phyloP scores from a whole-genome alignment of 108 stramenopile genomes.

The Seminavis robusta region DNA sequence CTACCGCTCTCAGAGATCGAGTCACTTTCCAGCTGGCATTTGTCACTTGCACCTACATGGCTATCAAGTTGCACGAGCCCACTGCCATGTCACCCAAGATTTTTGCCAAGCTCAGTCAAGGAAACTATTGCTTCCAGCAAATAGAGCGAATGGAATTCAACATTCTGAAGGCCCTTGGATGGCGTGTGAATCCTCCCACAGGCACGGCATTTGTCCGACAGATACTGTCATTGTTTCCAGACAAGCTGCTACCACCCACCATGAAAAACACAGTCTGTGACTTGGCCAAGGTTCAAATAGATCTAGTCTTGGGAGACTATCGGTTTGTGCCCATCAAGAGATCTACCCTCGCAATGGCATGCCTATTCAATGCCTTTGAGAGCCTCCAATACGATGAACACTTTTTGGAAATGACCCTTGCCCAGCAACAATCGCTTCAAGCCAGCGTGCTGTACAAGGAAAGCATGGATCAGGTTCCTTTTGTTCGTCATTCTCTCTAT shows the following conservation, averaged over 20 bases:
- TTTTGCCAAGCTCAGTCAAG: constrained; percentile 55
- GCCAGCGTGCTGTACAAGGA: too few relatives aligned
- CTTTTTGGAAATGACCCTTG: too few relatives aligned
- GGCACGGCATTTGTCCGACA: constrained; percentile 13
- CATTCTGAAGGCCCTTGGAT: constrained; percentile 30
- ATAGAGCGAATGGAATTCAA: constrained; percentile 51
- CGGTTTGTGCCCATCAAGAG: constrained; percentile 14
- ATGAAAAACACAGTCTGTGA: constrained; percentile 7
- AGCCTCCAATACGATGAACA: too few relatives aligned
- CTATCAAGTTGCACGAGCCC: constrained; percentile 65
- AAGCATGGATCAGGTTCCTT: too few relatives aligned
- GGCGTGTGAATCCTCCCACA: constrained; percentile 51
- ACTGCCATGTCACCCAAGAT: constrained; percentile 45
- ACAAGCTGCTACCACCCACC: background rate
- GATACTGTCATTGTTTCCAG: constrained; percentile 11
- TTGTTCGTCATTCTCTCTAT: too few relatives aligned
- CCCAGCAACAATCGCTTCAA: too few relatives aligned
- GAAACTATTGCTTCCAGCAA: constrained; percentile 38
- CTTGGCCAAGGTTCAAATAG: constrained; percentile 30
- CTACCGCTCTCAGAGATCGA: constrained; percentile 25
- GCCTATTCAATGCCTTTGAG: constrained; percentile 39
- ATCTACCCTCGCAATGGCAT: constrained; percentile 32
- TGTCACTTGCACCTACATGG: constrained; percentile 57
- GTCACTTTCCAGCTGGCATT: constrained; percentile 65
- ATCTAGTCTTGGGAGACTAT: constrained; percentile 29